Evolutionary conservation across 768 basidiomycete species (phyloP).

Genomic region (Ephemerocybe angulata): DNA sequence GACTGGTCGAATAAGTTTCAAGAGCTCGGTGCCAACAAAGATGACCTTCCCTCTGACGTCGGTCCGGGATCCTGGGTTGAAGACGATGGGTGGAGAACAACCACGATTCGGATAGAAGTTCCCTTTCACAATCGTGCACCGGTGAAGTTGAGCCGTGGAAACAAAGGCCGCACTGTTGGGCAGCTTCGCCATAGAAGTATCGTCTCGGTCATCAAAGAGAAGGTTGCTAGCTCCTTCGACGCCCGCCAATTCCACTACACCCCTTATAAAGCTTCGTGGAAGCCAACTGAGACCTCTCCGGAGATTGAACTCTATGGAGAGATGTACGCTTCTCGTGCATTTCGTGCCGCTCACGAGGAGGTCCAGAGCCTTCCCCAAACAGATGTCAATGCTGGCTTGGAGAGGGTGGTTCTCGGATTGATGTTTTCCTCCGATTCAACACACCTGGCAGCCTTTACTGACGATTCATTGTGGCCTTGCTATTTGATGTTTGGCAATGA

Average conservation of each 20-base stretch:
- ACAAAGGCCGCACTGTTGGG: not conserved
- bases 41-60: not conserved
- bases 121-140: not conserved
- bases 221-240: not conserved
- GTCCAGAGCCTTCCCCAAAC: not conserved
- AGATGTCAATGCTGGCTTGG: conserved; percentile 7
- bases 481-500: conserved; percentile 18
- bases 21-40: not conserved
- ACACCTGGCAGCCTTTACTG: conserved; percentile 15
- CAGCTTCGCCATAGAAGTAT: not conserved
- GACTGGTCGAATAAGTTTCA: not conserved
- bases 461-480: conserved; percentile 15
- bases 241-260: not conserved
- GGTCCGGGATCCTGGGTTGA: not conserved
- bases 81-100: not conserved
- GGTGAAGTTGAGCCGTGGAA: not conserved
- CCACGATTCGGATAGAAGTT: not conserved
- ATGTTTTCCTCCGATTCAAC: conserved; percentile 26
- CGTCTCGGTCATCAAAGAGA: not conserved
- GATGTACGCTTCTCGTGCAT: conserved; percentile 14
- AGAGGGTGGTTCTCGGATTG: conserved; percentile 18
- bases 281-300: not conserved
- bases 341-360: conserved; percentile 12
- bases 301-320: conserved; percentile 11
- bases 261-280: not conserved